Conservation (phyloP, 1,284 basidiomycete genomes). For the Apiotrichum sp. region DNA sequence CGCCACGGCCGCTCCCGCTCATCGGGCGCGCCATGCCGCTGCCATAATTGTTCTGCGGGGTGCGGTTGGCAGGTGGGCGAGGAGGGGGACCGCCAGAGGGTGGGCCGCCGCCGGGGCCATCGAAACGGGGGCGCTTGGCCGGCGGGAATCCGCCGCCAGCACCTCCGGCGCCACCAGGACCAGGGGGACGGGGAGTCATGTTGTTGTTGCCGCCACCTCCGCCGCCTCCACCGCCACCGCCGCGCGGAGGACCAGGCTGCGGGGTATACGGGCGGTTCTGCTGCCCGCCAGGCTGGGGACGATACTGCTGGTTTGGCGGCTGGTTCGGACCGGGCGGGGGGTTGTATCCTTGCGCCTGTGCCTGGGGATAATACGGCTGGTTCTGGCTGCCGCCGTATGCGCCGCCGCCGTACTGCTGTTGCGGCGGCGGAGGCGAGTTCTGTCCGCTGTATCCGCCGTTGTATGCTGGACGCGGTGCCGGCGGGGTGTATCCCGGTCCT, state of each 20-base stretch:
- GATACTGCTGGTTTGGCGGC: conserved; percentile 8
- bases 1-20: conserved; percentile 20
- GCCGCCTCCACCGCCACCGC: neutral
- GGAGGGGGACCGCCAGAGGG: conserved; percentile 20
- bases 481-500: conserved; percentile 18
- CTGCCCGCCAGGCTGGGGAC: conserved; percentile 14
- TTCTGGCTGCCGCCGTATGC: conserved; percentile 10
- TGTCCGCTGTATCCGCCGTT: neutral
- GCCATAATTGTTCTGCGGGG: conserved; percentile 3
- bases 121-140: conserved; percentile 71
- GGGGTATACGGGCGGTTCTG: conserved; percentile 32
- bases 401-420: neutral
- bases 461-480: neutral
- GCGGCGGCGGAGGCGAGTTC: neutral
- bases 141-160: conserved; percentile 39
- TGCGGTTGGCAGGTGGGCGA: conserved; percentile 14
- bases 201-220: neutral
- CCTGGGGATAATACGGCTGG: conserved; percentile 21
- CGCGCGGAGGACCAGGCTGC: conserved; percentile 6
- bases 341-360: conserved; percentile 1
- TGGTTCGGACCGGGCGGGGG: neutral
- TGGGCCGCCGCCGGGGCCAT: conserved; percentile 52
- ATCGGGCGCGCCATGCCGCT: conserved; percentile 15
- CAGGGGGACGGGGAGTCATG: conserved; percentile 6
- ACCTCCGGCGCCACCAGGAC: conserved; percentile 5